A percentile compares a stretch with the other conserved stretches of the same genome.
phyloP scores from a whole-genome alignment of 140 eudicot species.

The Stevia rebaudiana region DNA sequence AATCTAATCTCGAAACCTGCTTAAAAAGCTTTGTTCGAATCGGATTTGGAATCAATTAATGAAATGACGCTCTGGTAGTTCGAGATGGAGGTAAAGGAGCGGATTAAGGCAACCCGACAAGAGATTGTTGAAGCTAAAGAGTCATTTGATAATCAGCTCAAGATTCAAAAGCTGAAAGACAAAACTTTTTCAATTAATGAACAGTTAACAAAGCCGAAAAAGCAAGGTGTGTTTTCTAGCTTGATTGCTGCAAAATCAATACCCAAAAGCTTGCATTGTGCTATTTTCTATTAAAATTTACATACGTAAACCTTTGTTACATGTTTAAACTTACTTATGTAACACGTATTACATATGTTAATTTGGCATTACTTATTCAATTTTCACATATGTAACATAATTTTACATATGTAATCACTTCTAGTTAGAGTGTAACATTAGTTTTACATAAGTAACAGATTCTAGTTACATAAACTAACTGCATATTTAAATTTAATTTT shows the following conservation, averaged over 20 bases:
- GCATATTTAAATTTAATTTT: no score
- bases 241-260: constrained; percentile 91
- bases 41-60: constrained; percentile 39
- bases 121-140: constrained; percentile 74
- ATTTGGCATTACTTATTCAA: no score
- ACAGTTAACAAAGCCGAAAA: constrained; percentile 68
- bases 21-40: constrained; percentile 37
- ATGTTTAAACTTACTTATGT: no score
- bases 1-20: constrained; percentile 49
- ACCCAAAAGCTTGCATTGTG: constrained; percentile 80
- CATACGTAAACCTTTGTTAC: no score
- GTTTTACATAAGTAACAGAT: no score
- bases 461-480: no score
- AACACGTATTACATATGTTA: no score
- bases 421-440: no score
- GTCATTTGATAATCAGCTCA: constrained; percentile 74
- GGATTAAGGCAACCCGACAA: constrained; percentile 67
- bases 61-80: constrained; percentile 48
- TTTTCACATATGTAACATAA: no score
- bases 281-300: no score
- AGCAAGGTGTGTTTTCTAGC: constrained; percentile 79
- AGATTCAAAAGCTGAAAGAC: constrained; percentile 83
- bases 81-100: constrained; percentile 81
- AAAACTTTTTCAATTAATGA: constrained; percentile 69
- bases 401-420: no score